Base-by-base conservation (phyloP, 2,329 filamentous ascomycete genomes). In the Esteya vermicola region DNA sequence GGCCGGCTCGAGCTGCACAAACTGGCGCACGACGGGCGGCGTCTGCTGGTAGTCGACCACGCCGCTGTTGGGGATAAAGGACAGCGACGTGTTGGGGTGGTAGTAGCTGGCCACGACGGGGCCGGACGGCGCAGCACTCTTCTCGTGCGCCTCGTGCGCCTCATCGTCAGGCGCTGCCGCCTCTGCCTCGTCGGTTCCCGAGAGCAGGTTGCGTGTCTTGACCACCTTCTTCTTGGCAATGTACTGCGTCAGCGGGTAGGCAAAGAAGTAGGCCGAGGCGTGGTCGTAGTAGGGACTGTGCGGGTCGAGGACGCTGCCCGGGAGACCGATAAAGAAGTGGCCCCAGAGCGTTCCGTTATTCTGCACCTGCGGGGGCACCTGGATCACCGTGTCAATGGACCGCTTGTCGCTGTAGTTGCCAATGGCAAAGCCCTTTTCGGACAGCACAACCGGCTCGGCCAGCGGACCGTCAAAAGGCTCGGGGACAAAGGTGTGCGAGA, bases 341-440 rank as follows among this genome's bases (percentile, higher is more conserved):
- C 84, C 89, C 78, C 85, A 95, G 9, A 98, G 71, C 1, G 89
- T 95, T 26, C 85, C 86, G 56, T 96, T 96, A 49, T 86, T 72
- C 65, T 95, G 88, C 1, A 93, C 86, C 32, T 75, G 68, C 45
- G 68, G 67, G 3, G 91, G 89, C 4, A 96, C 77, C 4, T 68
- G 62, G 54, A 98, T 85, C 28, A 68, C 78, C 7, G 82, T 83
- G 49, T 89, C 78, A 43, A 88, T 70, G 40, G 80, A 70, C 42
- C 91, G 75, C 53, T 72, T 79, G 52, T 96, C 86, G 43, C 76
- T 80, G 54, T 70, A 85, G 59, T 93, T 80, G 45, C 82, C 82
- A 41, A 89, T 67, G 38, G 72, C 74, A 59, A 94, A 96, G 46
- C 71, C 69, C 58, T 78, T 82, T 65, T 96, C 88, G 43, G 83